Percentiles rank a stretch among this genome's conserved stretches.
phyloP scores from a whole-genome alignment of 1,284 basidiomycete species.

The Stygiomarasmius scandens region DNA sequence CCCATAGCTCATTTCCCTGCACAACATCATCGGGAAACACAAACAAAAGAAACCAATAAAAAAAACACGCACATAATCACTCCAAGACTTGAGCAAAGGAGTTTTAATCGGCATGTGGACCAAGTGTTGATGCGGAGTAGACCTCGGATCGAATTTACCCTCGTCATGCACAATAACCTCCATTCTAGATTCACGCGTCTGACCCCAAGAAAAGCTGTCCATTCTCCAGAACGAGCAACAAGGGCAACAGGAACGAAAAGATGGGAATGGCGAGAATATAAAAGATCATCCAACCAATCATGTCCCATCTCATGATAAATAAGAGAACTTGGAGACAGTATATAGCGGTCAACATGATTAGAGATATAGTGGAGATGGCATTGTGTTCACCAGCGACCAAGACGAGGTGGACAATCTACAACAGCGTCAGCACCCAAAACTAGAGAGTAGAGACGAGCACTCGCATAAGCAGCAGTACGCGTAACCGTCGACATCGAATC shows the following conservation, averaged over 20 bases:
- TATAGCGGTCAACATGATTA: slow-evolving; percentile 91
- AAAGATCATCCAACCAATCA: slow-evolving; percentile 97
- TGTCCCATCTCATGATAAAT: slow-evolving; percentile 91
- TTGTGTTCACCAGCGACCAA: slow-evolving; percentile 67
- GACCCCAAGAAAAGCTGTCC: slow-evolving; percentile 99
- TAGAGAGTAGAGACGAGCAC: slow-evolving; percentile 35
- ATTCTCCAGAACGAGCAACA: slow-evolving; percentile 99
- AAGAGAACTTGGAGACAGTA: slow-evolving; percentile 91
- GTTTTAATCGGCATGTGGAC: no score
- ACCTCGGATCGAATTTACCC: slow-evolving; percentile 92
- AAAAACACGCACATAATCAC: slow-evolving; percentile 85
- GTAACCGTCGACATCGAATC: slow-evolving; percentile 88
- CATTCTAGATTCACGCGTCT: slow-evolving; percentile 93
- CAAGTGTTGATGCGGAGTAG: no score
- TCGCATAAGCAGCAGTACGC: slow-evolving; percentile 89
- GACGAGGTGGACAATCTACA: slow-evolving; percentile 84
- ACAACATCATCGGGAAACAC: background rate
- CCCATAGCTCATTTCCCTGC: slow-evolving; percentile 95
- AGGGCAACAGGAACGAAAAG: slow-evolving; percentile 91
- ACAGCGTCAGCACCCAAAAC: no score
- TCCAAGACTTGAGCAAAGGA: slow-evolving; percentile 98
- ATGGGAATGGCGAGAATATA: slow-evolving; percentile 92
- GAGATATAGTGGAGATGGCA: slow-evolving; percentile 74
- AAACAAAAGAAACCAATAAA: background rate
- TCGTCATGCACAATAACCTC: slow-evolving; percentile 97